A percentile compares a stretch with the other conserved stretches of the same genome.
These are phyloP conservation scores for Solanum virginianum DNA, from an alignment of 257 asterid genomes.

Conservation along the genomic window DNA sequence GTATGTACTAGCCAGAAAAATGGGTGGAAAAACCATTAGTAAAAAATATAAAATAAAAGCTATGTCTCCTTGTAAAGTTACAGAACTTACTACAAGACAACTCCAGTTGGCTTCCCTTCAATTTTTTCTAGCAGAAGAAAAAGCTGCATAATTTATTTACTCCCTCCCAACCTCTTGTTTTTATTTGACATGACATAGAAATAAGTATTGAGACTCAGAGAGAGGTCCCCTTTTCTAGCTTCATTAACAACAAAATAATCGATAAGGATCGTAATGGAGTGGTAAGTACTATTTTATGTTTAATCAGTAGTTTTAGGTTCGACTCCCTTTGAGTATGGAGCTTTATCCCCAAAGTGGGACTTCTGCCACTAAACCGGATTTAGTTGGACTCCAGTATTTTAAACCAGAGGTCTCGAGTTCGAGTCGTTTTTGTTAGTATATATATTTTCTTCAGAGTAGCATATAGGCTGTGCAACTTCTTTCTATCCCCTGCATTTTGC, in stretches of 20 bases:
- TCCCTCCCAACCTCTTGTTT: conserved; percentile 9
- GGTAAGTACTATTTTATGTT: no score
- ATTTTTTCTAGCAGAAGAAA: background rate
- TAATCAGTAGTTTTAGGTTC: no score
- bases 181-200: conserved; percentile 16
- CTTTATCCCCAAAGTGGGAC: no score
- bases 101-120: conserved; percentile 14
- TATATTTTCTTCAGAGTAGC: conserved; percentile 3
- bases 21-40: background rate
- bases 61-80: background rate
- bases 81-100: conserved; percentile 1
- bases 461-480: conserved; percentile 3
- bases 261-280: no score
- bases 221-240: background rate
- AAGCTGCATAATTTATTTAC: conserved; percentile 11
- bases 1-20: background rate
- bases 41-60: background rate
- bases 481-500: conserved; percentile 1
- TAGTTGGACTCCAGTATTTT: no score
- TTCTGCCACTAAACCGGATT: no score
- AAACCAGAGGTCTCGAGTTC: rapidly evolving
- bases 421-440: background rate
- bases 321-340: no score
- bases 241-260: background rate
- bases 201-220: conserved; percentile 5